Evolutionary conservation across 371 early-diverging fungal genomes (phyloP).

Genomic region (Chytridium lagenaria): DNA sequence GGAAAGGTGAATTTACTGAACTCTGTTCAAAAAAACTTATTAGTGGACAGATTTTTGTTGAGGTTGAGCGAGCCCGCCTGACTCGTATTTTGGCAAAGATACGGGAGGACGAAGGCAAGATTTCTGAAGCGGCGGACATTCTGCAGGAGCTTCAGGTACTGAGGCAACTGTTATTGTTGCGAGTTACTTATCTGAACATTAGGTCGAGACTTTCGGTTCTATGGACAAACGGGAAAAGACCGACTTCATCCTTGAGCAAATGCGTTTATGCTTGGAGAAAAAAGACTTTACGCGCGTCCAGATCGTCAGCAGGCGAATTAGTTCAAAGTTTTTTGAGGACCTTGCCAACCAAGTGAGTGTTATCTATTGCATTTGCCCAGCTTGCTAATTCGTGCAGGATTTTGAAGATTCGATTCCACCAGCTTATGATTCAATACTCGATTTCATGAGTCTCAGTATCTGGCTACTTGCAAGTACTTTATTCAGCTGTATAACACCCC

Average conservation of each 20-base stretch:
- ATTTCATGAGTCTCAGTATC: slow-evolving; percentile 87
- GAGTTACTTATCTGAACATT: not conserved
- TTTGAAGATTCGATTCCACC: slow-evolving; percentile 92
- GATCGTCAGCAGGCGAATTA: slow-evolving; percentile 94
- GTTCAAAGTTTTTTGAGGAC: slow-evolving; percentile 88
- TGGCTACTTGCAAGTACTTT: slow-evolving; percentile 91
- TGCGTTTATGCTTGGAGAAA: slow-evolving; percentile 92
- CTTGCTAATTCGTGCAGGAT: slow-evolving; percentile 62
- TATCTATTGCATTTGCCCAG: not conserved
- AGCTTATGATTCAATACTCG: slow-evolving; percentile 93
- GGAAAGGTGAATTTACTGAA: slow-evolving; percentile 76
- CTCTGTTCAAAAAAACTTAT: slow-evolving; percentile 15
- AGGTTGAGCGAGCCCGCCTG: slow-evolving; percentile 95
- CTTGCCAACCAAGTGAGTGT: slow-evolving; percentile 61
- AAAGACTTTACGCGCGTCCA: slow-evolving; percentile 90
- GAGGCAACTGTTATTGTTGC: not conserved
- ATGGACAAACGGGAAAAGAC: slow-evolving; percentile 98
- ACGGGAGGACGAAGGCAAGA: slow-evolving; percentile 88
- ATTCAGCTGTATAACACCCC: slow-evolving; percentile 88
- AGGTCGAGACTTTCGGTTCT: slow-evolving; percentile 97
- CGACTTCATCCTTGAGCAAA: slow-evolving; percentile 97
- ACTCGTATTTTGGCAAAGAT: slow-evolving; percentile 88
- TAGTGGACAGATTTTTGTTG: slow-evolving; percentile 81
- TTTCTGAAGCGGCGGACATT: slow-evolving; percentile 90
- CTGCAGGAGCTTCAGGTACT: slow-evolving; percentile 92